These are phyloP conservation scores for Xerocomus brunneocitrinus DNA, from an alignment of 768 basidiomycete species.

Conservation along the genomic window DNA sequence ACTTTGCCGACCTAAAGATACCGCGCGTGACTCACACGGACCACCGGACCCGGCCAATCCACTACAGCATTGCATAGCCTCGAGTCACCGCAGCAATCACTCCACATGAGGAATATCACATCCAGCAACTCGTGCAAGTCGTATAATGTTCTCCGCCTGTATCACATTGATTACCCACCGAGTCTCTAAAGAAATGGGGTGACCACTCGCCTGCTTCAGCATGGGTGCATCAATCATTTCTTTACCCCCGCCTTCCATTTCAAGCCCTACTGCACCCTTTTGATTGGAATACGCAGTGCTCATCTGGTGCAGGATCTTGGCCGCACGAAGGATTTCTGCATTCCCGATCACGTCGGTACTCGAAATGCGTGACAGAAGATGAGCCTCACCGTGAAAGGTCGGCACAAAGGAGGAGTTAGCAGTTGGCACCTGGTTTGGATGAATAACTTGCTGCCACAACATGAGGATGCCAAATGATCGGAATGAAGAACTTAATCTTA, in stretches of 20 bases:
- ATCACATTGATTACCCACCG: neutral
- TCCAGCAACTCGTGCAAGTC: constrained; percentile 50
- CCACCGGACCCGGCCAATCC: neutral
- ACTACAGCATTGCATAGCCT: neutral
- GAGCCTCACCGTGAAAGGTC: constrained; percentile 51
- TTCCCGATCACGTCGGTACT: neutral
- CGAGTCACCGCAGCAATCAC: constrained; percentile 6
- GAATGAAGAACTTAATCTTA: constrained; percentile 16
- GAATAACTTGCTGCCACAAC: constrained; percentile 79
- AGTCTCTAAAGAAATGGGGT: neutral
- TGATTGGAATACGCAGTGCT: constrained; percentile 46
- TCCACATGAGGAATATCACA: constrained; percentile 46
- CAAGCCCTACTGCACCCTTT: constrained; percentile 71
- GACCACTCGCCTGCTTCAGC: constrained; percentile 56
- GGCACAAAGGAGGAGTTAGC: constrained; percentile 82
- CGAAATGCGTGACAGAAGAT: neutral
- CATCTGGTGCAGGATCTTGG: constrained; percentile 67
- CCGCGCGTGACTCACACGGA: neutral
- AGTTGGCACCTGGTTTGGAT: constrained; percentile 74
- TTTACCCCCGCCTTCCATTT: constrained; percentile 47
- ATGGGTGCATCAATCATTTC: constrained; percentile 93
- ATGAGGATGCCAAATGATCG: constrained; percentile 1
- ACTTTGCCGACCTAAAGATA: too few species aligned
- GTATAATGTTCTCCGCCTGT: constrained; percentile 50
- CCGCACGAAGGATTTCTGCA: constrained; percentile 73